Evolutionary conservation across 2,329 filamentous ascomycete genomes (phyloP).

Genomic region (Penicillium decumbens): DNA sequence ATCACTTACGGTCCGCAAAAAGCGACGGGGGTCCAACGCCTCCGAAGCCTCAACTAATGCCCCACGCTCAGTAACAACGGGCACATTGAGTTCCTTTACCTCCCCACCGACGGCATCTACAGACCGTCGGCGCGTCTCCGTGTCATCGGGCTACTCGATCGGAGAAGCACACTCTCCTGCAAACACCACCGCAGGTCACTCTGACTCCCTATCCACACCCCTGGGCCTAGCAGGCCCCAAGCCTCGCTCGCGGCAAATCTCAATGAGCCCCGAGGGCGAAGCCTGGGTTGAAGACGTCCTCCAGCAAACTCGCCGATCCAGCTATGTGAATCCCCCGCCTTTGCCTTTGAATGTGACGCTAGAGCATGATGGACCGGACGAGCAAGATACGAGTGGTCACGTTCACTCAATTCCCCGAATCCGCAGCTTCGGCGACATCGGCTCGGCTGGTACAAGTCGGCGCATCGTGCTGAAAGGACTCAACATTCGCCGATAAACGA

Average conservation of each 20-base stretch:
- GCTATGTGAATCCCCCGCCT: slow-evolving; percentile 28
- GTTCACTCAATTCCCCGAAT: slow-evolving; percentile 27
- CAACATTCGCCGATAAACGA: slow-evolving; percentile 21
- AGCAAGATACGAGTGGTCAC: slow-evolving; percentile 14
- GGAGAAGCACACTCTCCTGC: slow-evolving; percentile 27
- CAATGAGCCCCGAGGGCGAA: slow-evolving; percentile 44
- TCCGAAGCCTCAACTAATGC: slow-evolving; percentile 24
- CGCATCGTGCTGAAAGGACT: slow-evolving; percentile 39
- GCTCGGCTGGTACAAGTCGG: slow-evolving; percentile 33
- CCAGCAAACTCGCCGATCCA: slow-evolving; percentile 41
- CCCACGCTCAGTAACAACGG: slow-evolving; percentile 26
- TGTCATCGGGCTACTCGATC: slow-evolving; percentile 38
- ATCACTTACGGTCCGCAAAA: slow-evolving; percentile 39
- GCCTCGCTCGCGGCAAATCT: slow-evolving; percentile 36
- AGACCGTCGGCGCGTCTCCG: slow-evolving; percentile 33
- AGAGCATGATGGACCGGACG: slow-evolving; percentile 4
- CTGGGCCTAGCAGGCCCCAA: slow-evolving; percentile 46
- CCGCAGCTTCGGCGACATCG: slow-evolving; percentile 40
- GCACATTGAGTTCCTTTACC: slow-evolving; percentile 29
- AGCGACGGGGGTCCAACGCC: slow-evolving; percentile 35
- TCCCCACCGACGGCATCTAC: slow-evolving; percentile 28
- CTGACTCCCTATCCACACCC: slow-evolving; percentile 32
- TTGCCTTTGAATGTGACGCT: slow-evolving; percentile 21
- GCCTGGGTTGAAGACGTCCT: slow-evolving; percentile 47
- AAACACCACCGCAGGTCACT: slow-evolving; percentile 13